phyloP scores from a whole-genome alignment of 192 early-diverging fungal species.

The Coemansia sp. region DNA sequence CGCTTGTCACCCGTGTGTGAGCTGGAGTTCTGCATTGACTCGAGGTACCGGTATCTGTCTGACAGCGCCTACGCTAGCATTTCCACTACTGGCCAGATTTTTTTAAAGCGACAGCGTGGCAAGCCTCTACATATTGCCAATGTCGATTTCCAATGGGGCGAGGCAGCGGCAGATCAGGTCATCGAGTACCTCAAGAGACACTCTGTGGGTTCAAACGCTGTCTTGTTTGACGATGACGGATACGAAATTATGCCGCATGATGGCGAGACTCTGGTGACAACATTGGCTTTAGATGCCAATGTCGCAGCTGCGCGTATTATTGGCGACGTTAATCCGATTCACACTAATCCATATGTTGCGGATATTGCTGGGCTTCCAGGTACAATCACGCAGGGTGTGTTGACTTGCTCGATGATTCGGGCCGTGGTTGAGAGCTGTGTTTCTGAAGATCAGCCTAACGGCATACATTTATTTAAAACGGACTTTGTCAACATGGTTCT shows the following conservation, averaged over 20 bases:
- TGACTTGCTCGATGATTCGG: conserved; percentile 88
- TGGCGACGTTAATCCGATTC: conserved; percentile 88
- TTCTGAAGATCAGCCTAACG: conserved; percentile 79
- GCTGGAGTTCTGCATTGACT: conserved; percentile 84
- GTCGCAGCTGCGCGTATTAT: conserved; percentile 76
- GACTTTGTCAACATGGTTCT: conserved; percentile 88
- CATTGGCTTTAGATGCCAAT: conserved; percentile 70
- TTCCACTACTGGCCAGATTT: conserved; percentile 66
- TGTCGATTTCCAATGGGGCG: conserved; percentile 69
- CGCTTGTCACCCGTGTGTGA: conserved; percentile 53
- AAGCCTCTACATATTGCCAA: conserved; percentile 70
- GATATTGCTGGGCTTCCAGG: conserved; percentile 81
- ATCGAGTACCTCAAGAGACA: conserved; percentile 77
- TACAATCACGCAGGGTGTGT: conserved; percentile 94
- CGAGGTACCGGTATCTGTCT: conserved; percentile 63
- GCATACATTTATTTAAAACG: too few species aligned
- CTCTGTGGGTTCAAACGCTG: conserved; percentile 67
- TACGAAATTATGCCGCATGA: neutral
- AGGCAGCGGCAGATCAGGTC: conserved; percentile 74
- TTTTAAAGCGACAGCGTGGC: conserved; percentile 58
- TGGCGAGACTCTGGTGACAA: neutral
- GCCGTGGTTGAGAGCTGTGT: conserved; percentile 88
- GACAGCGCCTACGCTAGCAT: conserved; percentile 65
- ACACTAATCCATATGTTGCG: conserved; percentile 90
- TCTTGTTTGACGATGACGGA: conserved; percentile 77